Evolutionary conservation across 768 basidiomycete species (phyloP), one percentile per base, ranked within the genome.

Genomic region (Tylopilus plumbeoviolaceoides): DNA sequence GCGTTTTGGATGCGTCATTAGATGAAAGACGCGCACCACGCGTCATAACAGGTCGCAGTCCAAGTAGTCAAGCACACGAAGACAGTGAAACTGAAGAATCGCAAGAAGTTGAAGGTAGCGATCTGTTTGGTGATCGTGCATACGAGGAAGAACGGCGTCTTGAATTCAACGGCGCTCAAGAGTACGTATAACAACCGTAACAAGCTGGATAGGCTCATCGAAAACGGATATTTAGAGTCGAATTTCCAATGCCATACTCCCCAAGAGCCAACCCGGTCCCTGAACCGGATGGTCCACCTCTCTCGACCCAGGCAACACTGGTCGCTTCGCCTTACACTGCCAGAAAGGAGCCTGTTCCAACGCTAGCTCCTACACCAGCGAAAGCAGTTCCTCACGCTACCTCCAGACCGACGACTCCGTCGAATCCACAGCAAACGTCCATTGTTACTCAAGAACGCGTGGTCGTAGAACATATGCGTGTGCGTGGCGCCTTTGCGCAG

Each of bases 261-360:
- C 59, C 57, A 1, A 30, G 28, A 21, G 7, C 28, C 9, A 27
- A 43, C 10, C 44, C 46, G 3, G 14, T 21, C 31, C 35, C 30
- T 28, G 54, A 47, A 9, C 43, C 18, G 1, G 47, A 58, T 1
- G 63, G 9, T 20, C 56, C 55, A 18, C 59, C 56, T 1, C 46
- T 28, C 10, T 54, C 59, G 46, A 69, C 69, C 6, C 67, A 70
- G 23, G 55, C 54, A 27, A 69, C 67, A 0, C 23, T 69, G 38
- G 45, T 70, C 5, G 57, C 57, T 1, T 63, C 67, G 17, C 63
- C 67, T 38, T 43, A 12, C 1, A 17, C 5, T 21, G 21, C 39
- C 9, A 47, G 35, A 9, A 65, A 51, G 18, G 46, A 51, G 11
- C 43, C 4, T 21, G 7, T 15, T 11, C 1, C 27, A 2, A 33